Conservation (phyloP, 2,329 filamentous ascomycete genomes). For the Parasarocladium wereldwijsianum region DNA sequence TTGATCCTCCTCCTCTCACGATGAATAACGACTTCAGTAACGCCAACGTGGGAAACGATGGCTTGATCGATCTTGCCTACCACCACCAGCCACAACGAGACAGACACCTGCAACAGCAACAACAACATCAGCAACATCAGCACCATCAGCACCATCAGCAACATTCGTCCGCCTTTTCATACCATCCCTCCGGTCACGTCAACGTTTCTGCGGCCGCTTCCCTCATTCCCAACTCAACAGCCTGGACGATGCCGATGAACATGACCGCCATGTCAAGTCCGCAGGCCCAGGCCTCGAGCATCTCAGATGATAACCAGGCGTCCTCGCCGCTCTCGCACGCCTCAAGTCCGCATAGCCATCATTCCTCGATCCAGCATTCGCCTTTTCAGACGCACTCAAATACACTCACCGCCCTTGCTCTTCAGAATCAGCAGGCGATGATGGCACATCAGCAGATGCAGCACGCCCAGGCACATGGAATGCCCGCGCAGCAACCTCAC, state of each 20-base stretch:
- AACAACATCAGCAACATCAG: background rate
- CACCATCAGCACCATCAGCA: constrained; percentile 3
- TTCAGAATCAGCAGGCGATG: constrained; percentile 31
- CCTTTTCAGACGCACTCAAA: constrained; percentile 37
- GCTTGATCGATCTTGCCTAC: constrained; percentile 45
- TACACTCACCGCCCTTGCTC: constrained; percentile 46
- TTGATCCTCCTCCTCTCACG: constrained; percentile 17
- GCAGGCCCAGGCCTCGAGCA: constrained; percentile 30
- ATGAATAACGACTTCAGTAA: constrained; percentile 45
- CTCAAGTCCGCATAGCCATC: constrained; percentile 37
- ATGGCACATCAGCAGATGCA: constrained; percentile 12
- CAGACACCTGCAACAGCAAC: constrained; percentile 7
- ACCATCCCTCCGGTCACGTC: constrained; percentile 3
- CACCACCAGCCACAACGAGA: constrained; percentile 32
- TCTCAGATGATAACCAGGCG: constrained; percentile 32
- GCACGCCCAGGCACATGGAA: constrained; percentile 1
- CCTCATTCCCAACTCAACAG: constrained; percentile 21
- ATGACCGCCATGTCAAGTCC: constrained; percentile 27
- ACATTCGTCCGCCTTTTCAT: constrained; percentile 4
- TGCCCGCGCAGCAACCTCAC: constrained; percentile 11
- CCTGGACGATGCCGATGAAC: constrained; percentile 39
- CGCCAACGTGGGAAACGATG: constrained; percentile 38
- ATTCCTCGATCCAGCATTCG: constrained; percentile 35
- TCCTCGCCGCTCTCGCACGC: constrained; percentile 33
- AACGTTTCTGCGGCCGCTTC: constrained; percentile 14